These are phyloP conservation scores for Yarrowia sp. DNA, from an alignment of 805 yeast genomes.

Conservation along the genomic window DNA sequence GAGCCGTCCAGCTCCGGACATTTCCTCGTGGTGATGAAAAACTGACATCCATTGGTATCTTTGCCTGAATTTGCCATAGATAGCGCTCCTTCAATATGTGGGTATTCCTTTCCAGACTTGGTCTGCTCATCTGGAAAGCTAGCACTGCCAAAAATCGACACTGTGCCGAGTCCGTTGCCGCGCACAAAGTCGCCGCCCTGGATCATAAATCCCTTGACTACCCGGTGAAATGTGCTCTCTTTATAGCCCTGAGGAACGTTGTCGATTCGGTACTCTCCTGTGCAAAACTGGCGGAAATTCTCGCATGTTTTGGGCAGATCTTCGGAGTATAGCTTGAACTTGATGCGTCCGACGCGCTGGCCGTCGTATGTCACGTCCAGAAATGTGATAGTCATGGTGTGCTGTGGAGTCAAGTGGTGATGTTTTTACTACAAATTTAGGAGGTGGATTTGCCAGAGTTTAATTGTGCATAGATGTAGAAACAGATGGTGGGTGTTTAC, in stretches of 20 bases:
- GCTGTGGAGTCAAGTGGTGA: conserved; percentile 5
- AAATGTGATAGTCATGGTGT: conserved; percentile 20
- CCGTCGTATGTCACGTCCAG: conserved; percentile 42
- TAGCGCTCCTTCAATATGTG: conserved; percentile 46
- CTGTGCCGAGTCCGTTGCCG: conserved; percentile 57
- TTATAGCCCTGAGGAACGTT: conserved; percentile 57
- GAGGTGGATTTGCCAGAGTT: conserved; percentile 5
- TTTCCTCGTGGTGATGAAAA: conserved; percentile 53
- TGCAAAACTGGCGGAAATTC: conserved; percentile 61
- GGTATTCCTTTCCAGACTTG: conserved; percentile 38
- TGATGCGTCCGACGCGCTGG: conserved; percentile 54
- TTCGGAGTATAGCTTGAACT: conserved; percentile 54
- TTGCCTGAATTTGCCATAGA: conserved; percentile 70
- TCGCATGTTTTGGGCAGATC: conserved; percentile 57
- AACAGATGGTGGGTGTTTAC: too few relatives aligned
- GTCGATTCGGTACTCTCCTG: conserved; percentile 55
- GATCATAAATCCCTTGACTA: conserved; percentile 56
- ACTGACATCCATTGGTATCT: conserved; percentile 67
- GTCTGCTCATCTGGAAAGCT: conserved; percentile 57
- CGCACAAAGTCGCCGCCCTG: conserved; percentile 59
- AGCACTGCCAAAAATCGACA: conserved; percentile 53
- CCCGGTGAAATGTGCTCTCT: conserved; percentile 51
- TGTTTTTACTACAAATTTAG: neutral
- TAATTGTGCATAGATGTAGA: neutral
- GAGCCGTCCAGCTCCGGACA: conserved; percentile 55